Evolutionary conservation across 169 alveolate species (phyloP).

Genomic region (Fabrea salina): DNA sequence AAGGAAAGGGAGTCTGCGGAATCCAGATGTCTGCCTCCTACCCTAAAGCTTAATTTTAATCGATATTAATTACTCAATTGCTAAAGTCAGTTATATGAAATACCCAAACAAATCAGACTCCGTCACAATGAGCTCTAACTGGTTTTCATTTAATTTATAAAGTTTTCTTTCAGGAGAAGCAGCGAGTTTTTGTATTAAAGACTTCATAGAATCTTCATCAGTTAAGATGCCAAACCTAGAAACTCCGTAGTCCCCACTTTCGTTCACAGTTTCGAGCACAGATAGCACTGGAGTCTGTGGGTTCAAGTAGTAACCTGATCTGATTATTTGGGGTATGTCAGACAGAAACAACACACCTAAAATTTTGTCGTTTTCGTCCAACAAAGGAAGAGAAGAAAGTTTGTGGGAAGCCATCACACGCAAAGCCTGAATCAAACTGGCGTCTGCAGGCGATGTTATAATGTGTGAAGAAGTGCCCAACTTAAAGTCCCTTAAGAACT

Average conservation of each 20-base stretch:
- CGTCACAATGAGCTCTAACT: constrained; percentile 9
- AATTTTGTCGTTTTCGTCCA: background rate
- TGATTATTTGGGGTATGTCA: constrained; percentile 15
- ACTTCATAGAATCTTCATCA: constrained; percentile 4
- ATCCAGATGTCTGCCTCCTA: background rate
- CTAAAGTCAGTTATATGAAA: too few species aligned
- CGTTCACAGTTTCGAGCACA: constrained; percentile 1
- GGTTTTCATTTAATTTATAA: background rate
- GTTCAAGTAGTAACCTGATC: background rate
- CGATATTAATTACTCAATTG: too few species aligned
- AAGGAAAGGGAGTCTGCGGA: constrained; percentile 56
- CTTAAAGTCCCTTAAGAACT: background rate
- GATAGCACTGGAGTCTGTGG: constrained; percentile 3
- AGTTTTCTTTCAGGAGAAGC: constrained; percentile 20
- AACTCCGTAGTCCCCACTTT: constrained; percentile 16
- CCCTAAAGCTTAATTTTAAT: too few species aligned
- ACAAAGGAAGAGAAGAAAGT: constrained; percentile 13
- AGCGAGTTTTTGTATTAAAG: constrained; percentile 27
- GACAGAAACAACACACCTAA: constrained; percentile 20
- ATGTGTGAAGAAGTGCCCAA: background rate
- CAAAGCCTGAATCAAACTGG: constrained; percentile 11
- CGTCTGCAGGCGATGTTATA: background rate
- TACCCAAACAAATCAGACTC: constrained; percentile 30
- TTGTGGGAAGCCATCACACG: constrained; percentile 10
- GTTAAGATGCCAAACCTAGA: constrained; percentile 11